Base-by-base conservation (phyloP, 345 rosid genomes). In the Corymbia maculata region DNA sequence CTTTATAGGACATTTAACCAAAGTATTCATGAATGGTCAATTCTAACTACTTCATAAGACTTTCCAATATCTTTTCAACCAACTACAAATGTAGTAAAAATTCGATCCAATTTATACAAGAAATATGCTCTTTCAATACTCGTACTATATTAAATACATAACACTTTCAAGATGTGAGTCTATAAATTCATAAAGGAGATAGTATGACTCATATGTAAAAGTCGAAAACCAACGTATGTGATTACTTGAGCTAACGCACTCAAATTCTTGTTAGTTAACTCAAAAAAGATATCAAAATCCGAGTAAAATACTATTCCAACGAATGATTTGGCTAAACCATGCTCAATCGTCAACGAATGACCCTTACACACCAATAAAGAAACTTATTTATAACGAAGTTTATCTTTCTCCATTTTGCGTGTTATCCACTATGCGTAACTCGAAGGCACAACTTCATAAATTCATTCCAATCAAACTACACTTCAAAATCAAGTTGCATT, bases 361-460 rank as follows among this genome's bases (percentile, higher is more conserved):
- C 68, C 26, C 68, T 3, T 24, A 59, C 1, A 2, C 14, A 14
- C 6, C 26, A 59, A 59, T 3, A 4, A 59, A 59, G 13, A 26
- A 59, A 61, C 16, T 61, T 14, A 26, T 59, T 26, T 59, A 59
- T 59, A 24, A 59, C 30, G 24, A 59, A 24, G 5, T 59, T 26
- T 14, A 59, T 59, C 66, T 59, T 59, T 59, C 30, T 59, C 30
- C 10, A 10, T 26, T 9, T 24, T 12, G 15, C 7, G 28, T 6
- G 11, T 61, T 61, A 28, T 6, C 3, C 28, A 0, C 2, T 13
- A 61, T 0, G 16, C 1, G 0, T 28, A 28, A 61, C 68, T 26
- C 16, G 2, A 61, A 55, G 0, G 12, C 1, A 0, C 21, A 26
- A 55, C 61, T 55, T 55, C 61, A 55, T 55, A 55, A 55, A 55